These are phyloP conservation scores for Saturnispora saitoi DNA, from an alignment of 805 yeast genomes.

Conservation along the genomic window DNA sequence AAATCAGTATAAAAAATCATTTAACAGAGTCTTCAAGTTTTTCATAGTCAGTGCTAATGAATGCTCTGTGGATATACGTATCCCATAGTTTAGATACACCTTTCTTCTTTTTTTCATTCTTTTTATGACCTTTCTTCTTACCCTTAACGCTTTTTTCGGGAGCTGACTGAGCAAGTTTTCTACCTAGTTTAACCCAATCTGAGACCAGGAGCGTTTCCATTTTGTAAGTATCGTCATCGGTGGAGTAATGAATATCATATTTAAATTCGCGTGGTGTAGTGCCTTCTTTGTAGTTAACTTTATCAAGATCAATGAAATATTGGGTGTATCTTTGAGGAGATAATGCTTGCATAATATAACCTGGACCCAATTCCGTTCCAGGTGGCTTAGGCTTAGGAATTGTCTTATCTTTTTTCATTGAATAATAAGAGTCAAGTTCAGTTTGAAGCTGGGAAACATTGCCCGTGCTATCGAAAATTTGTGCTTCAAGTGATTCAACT, in stretches of 20 bases:
- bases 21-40: slow-evolving; percentile 22
- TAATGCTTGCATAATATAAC: slow-evolving; percentile 58
- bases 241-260: slow-evolving; percentile 60
- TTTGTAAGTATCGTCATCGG: slow-evolving; percentile 49
- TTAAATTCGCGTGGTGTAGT: slow-evolving; percentile 36
- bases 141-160: slow-evolving; percentile 23
- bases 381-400: slow-evolving; percentile 54
- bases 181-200: slow-evolving; percentile 54
- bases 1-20: not conserved
- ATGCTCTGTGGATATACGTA: slow-evolving; percentile 47
- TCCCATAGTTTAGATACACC: slow-evolving; percentile 44
- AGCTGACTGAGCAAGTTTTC: slow-evolving; percentile 36
- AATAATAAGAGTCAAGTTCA: slow-evolving; percentile 7
- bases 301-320: slow-evolving; percentile 56
- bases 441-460: slow-evolving; percentile 16
- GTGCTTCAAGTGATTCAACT: slow-evolving; percentile 6
- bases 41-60: slow-evolving; percentile 58
- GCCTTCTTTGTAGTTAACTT: slow-evolving; percentile 25
- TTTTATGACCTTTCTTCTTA: not conserved
- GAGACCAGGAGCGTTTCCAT: slow-evolving; percentile 49
- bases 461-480: not conserved
- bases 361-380: slow-evolving; percentile 59
- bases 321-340: slow-evolving; percentile 69
- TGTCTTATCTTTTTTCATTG: slow-evolving; percentile 41
- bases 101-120: slow-evolving; percentile 5